Conservation (phyloP, 2,329 filamentous ascomycete genomes). For the Pestalotiopsis sp. region DNA sequence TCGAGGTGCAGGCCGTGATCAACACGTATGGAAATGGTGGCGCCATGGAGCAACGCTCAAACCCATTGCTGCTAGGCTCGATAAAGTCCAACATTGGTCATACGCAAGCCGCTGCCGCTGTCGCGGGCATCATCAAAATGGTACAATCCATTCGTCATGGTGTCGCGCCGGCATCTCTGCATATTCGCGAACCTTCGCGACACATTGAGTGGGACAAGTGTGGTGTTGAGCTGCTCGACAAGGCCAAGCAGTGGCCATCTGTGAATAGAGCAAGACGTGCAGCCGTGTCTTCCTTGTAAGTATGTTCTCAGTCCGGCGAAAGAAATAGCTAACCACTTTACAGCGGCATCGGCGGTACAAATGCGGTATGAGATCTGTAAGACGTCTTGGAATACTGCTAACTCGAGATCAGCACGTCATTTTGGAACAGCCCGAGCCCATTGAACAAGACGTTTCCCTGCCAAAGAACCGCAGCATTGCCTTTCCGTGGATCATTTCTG, state of each 20-base stretch:
- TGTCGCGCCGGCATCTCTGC: slow-evolving; percentile 3
- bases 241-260: slow-evolving; percentile 4
- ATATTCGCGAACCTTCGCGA: slow-evolving; percentile 9
- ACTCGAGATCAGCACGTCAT: slow-evolving; percentile 1
- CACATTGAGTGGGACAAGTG: slow-evolving; percentile 6
- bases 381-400: too few relatives aligned
- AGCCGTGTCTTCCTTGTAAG: slow-evolving; percentile 9
- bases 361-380: not conserved
- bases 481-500: slow-evolving; percentile 6
- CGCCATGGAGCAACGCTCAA: not conserved
- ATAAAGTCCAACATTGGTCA: slow-evolving; percentile 41
- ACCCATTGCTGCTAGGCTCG: slow-evolving; percentile 28
- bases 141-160: slow-evolving; percentile 19
- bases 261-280: not conserved
- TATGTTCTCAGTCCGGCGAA: not conserved
- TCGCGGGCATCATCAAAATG: slow-evolving; percentile 37
- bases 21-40: slow-evolving; percentile 7
- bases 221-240: slow-evolving; percentile 2
- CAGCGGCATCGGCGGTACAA: slow-evolving; percentile 10
- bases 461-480: slow-evolving; percentile 1
- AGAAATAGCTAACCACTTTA: not conserved
- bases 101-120: slow-evolving; percentile 32
- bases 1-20: slow-evolving; percentile 12
- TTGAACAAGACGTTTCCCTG: not conserved
- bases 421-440: slow-evolving; percentile 5